Percentiles rank a stretch among this genome's conserved stretches.
phyloP scores from a whole-genome alignment of 345 rosid species.

The Acer saccharum region DNA sequence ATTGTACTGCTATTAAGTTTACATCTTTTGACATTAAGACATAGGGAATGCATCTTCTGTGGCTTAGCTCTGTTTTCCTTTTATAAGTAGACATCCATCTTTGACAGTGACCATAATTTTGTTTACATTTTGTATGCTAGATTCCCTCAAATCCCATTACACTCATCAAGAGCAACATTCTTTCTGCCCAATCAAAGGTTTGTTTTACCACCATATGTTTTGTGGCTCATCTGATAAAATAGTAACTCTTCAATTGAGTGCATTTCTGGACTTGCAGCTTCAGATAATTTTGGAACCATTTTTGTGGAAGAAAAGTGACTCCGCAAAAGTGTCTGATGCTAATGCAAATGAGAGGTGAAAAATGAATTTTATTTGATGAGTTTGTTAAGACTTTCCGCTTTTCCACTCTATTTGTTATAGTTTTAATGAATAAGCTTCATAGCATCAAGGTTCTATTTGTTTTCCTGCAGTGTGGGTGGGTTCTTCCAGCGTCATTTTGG shows the following conservation, averaged over 20 bases:
- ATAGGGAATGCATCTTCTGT: not conserved
- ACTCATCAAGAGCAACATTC: constrained; percentile 61
- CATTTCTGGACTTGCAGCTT: constrained; percentile 44
- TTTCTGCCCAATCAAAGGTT: constrained; percentile 88
- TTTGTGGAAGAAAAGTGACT: constrained; percentile 65
- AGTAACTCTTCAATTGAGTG: not conserved
- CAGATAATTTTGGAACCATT: constrained; percentile 72
- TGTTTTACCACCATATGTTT: constrained; percentile 20
- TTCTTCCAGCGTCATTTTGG: constrained; percentile 89
- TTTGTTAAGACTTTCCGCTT: not conserved
- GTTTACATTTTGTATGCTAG: constrained; percentile 42
- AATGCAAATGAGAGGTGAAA: constrained; percentile 55
- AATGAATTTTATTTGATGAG: not conserved
- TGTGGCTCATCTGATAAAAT: constrained; percentile 5
- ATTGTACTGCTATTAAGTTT: constrained; percentile 19
- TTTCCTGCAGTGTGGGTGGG: constrained; percentile 61
- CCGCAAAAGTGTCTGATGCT: constrained; percentile 40
- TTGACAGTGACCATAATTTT: constrained; percentile 12
- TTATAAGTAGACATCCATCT: constrained; percentile 17
- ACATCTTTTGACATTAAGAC: constrained; percentile 1
- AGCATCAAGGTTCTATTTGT: constrained; percentile 15
- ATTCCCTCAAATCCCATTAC: constrained; percentile 79
- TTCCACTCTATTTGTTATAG: not conserved
- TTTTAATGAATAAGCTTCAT: constrained; percentile 9
- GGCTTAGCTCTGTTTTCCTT: not conserved